phyloP scores from a whole-genome alignment of 2,329 filamentous ascomycete species.

The Aspergillus pseudoglaucus region DNA sequence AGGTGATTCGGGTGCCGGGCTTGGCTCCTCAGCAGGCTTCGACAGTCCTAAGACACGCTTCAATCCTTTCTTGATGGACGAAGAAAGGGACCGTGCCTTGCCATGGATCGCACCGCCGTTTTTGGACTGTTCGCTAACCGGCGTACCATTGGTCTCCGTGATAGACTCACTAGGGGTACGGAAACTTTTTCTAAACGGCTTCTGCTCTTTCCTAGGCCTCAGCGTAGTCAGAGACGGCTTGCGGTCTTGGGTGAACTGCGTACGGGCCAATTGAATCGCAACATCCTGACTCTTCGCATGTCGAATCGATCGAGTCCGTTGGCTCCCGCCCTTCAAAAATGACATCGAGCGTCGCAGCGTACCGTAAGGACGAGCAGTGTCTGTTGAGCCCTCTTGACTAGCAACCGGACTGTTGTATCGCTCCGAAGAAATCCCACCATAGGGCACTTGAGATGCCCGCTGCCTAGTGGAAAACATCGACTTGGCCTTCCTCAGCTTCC shows the following conservation, averaged over 20 bases:
- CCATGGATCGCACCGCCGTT: slow-evolving; percentile 8
- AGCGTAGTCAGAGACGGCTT: slow-evolving; percentile 15
- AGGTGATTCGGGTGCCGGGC: neutral
- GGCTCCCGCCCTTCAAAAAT: slow-evolving; percentile 29
- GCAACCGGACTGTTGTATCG: slow-evolving; percentile 4
- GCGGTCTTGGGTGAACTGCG: slow-evolving; percentile 29
- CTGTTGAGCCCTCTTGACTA: neutral
- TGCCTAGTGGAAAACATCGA: slow-evolving; percentile 43
- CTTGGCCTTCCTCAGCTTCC: slow-evolving; percentile 40
- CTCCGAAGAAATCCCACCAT: slow-evolving; percentile 10
- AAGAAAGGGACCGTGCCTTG: slow-evolving; percentile 34
- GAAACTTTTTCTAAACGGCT: slow-evolving; percentile 32
- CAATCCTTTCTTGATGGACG: slow-evolving; percentile 36
- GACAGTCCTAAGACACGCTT: slow-evolving; percentile 35
- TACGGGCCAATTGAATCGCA: slow-evolving; percentile 37
- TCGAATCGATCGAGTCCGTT: slow-evolving; percentile 11
- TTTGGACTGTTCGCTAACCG: slow-evolving; percentile 4
- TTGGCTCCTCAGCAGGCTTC: slow-evolving; percentile 9
- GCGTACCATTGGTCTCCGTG: slow-evolving; percentile 7
- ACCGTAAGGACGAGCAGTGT: slow-evolving; percentile 10
- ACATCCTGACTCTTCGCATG: slow-evolving; percentile 29
- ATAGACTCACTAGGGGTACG: slow-evolving; percentile 21
- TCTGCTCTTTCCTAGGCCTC: slow-evolving; percentile 24
- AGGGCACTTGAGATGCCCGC: slow-evolving; percentile 17
- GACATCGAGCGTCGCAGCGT: slow-evolving; percentile 38